Evolutionary conservation across 768 basidiomycete genomes (phyloP).

Genomic region (Boletus rufocinnamomeus): DNA sequence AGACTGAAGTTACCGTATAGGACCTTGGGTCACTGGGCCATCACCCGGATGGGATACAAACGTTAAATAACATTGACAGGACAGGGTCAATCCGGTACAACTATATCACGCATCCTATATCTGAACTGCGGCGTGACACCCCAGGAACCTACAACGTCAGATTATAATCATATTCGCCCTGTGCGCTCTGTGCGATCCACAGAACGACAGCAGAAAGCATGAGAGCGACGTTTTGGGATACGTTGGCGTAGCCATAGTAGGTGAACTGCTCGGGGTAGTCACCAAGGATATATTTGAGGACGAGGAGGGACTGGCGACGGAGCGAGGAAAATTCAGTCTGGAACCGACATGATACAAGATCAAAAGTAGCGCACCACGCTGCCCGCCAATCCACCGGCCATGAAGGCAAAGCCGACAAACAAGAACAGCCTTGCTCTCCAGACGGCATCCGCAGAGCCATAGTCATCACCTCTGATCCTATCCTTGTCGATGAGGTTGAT

Average conservation of each 20-base stretch:
- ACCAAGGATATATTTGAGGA: constrained; percentile 86
- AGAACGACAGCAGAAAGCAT: constrained; percentile 86
- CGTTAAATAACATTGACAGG: constrained; percentile 9
- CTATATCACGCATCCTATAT: constrained; percentile 3
- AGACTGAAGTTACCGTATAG: background rate
- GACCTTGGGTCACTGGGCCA: background rate
- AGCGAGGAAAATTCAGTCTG: background rate
- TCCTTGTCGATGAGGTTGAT: constrained; percentile 96
- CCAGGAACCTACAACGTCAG: constrained; percentile 55
- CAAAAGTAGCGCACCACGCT: constrained; percentile 70
- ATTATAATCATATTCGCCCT: constrained; percentile 92
- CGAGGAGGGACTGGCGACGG: constrained; percentile 67
- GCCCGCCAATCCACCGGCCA: constrained; percentile 98
- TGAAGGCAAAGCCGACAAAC: constrained; percentile 94
- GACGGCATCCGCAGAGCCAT: constrained; percentile 80
- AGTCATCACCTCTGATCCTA: constrained; percentile 76
- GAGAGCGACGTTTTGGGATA: constrained; percentile 86
- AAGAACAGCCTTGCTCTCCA: constrained; percentile 90
- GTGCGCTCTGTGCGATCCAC: constrained; percentile 87
- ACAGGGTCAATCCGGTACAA: background rate
- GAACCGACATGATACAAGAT: background rate
- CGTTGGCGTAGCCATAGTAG: constrained; percentile 94
- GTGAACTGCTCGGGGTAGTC: constrained; percentile 72
- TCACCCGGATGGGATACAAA: constrained; percentile 15
- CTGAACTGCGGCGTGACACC: background rate